Percentiles rank a stretch among this genome's conserved stretches.
Conservation (phyloP, 2,329 filamentous ascomycete genomes). For the Fusarium algeriense region DNA sequence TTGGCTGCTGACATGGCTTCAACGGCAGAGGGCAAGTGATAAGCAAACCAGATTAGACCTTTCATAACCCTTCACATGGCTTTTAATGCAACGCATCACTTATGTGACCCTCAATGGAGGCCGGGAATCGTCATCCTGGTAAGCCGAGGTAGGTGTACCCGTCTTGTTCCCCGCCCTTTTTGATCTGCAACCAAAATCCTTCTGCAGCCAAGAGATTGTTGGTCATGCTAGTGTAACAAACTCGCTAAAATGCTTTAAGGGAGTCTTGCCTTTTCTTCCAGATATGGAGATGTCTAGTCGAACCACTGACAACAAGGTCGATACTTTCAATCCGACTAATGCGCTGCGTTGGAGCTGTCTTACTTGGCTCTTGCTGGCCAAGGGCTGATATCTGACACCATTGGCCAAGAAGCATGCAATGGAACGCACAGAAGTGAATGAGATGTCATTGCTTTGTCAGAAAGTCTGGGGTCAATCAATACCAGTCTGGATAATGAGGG, state of each 20-base stretch:
- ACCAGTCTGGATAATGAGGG: neutral
- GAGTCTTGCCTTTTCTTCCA: too few species aligned
- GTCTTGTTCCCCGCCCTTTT: conserved; percentile 10
- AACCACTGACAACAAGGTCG: too few species aligned
- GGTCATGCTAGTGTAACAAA: neutral
- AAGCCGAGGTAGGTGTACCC: conserved; percentile 10
- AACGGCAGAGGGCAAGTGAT: rapidly evolving
- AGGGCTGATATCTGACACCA: neutral
- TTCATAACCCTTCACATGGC: rapidly evolving
- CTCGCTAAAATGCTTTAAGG: neutral
- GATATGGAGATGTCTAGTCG: too few species aligned
- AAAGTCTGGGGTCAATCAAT: neutral
- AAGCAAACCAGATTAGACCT: too few species aligned
- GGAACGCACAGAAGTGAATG: neutral
- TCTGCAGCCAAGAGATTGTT: neutral
- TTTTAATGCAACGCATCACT: neutral
- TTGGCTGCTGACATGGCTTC: conserved; percentile 21
- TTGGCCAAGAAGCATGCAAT: neutral
- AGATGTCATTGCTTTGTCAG: conserved; percentile 8
- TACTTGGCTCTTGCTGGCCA: neutral
- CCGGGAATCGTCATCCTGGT: conserved; percentile 1
- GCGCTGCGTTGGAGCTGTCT: neutral
- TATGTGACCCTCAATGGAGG: neutral
- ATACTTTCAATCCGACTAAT: too few species aligned
- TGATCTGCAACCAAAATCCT: conserved; percentile 4